phyloP scores from a whole-genome alignment of 2,329 filamentous ascomycete genomes.

The Hyphodiscus sp. region DNA sequence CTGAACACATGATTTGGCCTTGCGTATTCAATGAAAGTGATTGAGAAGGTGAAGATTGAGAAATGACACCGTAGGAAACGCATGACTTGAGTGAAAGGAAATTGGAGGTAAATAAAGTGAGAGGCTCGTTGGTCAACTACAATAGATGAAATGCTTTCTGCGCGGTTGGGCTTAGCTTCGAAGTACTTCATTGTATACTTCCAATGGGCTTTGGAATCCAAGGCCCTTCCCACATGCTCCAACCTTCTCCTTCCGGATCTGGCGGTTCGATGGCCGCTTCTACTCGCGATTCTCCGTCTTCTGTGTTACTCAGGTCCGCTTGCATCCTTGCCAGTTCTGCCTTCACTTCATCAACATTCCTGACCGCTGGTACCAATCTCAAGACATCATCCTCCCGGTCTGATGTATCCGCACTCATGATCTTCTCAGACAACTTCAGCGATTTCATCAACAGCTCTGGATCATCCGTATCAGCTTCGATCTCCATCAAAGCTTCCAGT shows the following conservation, averaged over 20 bases:
- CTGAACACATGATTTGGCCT: too few species aligned
- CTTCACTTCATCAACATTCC: conserved; percentile 14
- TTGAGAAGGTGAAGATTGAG: too few species aligned
- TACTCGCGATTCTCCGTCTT: conserved; percentile 8
- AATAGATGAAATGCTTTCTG: too few species aligned
- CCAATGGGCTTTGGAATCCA: conserved; percentile 57
- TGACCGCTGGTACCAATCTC: background rate
- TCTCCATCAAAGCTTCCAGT: conserved; percentile 18
- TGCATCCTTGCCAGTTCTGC: conserved; percentile 20
- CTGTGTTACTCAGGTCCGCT: conserved; percentile 10
- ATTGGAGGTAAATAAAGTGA: too few species aligned
- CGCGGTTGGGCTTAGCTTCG: background rate
- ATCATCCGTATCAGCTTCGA: conserved; percentile 16
- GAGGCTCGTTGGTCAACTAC: too few species aligned
- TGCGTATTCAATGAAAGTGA: too few species aligned
- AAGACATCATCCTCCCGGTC: background rate
- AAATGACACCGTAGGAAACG: too few species aligned
- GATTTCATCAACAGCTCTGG: conserved; percentile 12
- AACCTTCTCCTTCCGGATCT: conserved; percentile 29
- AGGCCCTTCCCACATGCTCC: conserved; percentile 43
- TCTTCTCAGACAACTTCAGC: conserved; percentile 37
- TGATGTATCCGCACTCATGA: conserved; percentile 26
- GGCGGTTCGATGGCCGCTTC: background rate
- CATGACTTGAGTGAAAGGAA: too few species aligned
- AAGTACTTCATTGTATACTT: background rate